Percentiles rank a stretch among this genome's conserved stretches.
Evolutionary conservation across 768 basidiomycete species (phyloP).

Genomic region (Cyclocybe aegerita): DNA sequence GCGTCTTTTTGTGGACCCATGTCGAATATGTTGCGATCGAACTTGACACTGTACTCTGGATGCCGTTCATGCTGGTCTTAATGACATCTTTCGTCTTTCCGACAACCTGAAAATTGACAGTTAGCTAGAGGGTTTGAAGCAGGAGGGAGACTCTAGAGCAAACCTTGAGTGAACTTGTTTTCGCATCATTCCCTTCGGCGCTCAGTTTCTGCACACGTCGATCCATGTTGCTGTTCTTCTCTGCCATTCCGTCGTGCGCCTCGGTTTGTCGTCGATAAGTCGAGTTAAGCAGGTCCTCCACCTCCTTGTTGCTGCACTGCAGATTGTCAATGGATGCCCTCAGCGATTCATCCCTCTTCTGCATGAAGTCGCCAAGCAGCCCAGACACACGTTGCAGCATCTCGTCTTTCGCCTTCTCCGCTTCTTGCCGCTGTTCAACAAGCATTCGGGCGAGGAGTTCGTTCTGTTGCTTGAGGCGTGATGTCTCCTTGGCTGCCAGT

Average conservation of each 20-base stretch:
- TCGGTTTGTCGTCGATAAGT: slow-evolving; percentile 51
- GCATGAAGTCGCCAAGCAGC: slow-evolving; percentile 69
- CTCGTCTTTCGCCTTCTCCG: slow-evolving; percentile 69
- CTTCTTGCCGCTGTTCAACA: slow-evolving; percentile 62
- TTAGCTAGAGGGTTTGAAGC: background rate
- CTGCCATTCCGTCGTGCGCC: slow-evolving; percentile 39
- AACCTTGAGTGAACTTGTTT: slow-evolving; percentile 64
- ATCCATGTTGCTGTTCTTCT: slow-evolving; percentile 40
- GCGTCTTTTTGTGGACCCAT: slow-evolving; percentile 49
- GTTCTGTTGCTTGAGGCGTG: slow-evolving; percentile 73
- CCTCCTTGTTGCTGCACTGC: slow-evolving; percentile 53
- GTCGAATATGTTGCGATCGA: slow-evolving; percentile 52
- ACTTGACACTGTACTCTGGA: slow-evolving; percentile 42
- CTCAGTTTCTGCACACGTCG: slow-evolving; percentile 42
- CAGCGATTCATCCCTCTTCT: slow-evolving; percentile 65
- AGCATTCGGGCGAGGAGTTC: slow-evolving; percentile 57
- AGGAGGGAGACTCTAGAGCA: slow-evolving; percentile 1
- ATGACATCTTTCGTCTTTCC: slow-evolving; percentile 38
- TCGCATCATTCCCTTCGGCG: slow-evolving; percentile 50
- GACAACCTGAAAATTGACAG: slow-evolving; percentile 35
- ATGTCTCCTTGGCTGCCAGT: slow-evolving; percentile 46
- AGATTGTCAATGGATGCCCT: slow-evolving; percentile 55
- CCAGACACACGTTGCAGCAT: slow-evolving; percentile 73
- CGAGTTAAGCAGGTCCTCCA: slow-evolving; percentile 46
- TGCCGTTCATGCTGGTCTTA: slow-evolving; percentile 38